Evolutionary conservation across 2,329 filamentous ascomycete species (phyloP).

Genomic region (Coniochaeta sp.): DNA sequence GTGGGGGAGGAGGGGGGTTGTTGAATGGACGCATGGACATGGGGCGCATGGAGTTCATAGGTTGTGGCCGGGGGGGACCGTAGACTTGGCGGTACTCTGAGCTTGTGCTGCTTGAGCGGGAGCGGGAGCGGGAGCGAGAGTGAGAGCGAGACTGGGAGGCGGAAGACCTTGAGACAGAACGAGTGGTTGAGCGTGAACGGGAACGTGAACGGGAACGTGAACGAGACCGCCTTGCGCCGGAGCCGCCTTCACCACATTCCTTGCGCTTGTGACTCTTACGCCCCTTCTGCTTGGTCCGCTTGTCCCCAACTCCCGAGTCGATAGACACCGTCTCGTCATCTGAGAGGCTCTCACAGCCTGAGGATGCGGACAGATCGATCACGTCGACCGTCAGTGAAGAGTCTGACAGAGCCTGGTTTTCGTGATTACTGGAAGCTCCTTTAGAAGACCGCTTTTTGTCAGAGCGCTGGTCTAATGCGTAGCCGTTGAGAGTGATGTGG

Average conservation of each 20-base stretch:
- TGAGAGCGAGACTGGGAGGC: slow-evolving; percentile 7
- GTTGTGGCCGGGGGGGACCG: no score
- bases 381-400: slow-evolving; percentile 9
- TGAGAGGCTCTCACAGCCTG: slow-evolving; percentile 11
- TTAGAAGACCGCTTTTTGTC: slow-evolving; percentile 6
- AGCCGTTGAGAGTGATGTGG: slow-evolving; percentile 26
- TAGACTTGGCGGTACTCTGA: slow-evolving; percentile 10
- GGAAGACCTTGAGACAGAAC: slow-evolving; percentile 9
- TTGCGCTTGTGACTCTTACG: slow-evolving; percentile 6
- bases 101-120: slow-evolving; percentile 4
- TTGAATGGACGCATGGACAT: slow-evolving; percentile 17
- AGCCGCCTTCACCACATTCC: neutral
- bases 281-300: slow-evolving; percentile 5
- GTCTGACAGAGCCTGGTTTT: slow-evolving; percentile 6
- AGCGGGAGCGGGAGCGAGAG: slow-evolving; percentile 5
- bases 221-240: slow-evolving; percentile 6
- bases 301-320: slow-evolving; percentile 5
- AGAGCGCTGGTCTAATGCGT: slow-evolving; percentile 12
- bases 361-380: slow-evolving; percentile 2
- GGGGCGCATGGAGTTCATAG: no score
- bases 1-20: slow-evolving; percentile 3
- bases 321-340: slow-evolving; percentile 15
- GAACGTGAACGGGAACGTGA: slow-evolving; percentile 9
- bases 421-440: slow-evolving; percentile 7
- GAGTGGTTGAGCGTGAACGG: slow-evolving; percentile 8